These are phyloP conservation scores for Trichoderma guizhouense DNA, from an alignment of 2,329 filamentous ascomycete genomes.

Conservation along the genomic window DNA sequence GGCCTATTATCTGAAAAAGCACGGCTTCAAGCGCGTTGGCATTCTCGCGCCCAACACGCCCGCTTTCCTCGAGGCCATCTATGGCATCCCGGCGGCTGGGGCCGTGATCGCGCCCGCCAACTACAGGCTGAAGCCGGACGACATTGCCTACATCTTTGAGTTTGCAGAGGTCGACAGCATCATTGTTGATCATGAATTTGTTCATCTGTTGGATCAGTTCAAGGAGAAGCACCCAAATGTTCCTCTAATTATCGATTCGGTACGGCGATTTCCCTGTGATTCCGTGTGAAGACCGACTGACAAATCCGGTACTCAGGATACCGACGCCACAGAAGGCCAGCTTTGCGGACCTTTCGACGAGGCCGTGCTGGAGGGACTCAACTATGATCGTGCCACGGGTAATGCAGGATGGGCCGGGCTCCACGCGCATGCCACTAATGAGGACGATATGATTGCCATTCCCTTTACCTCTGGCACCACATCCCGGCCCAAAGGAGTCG, in stretches of 20 bases:
- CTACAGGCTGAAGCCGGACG: constrained; percentile 69
- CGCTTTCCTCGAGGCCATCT: constrained; percentile 87
- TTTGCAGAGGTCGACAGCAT: constrained; percentile 84
- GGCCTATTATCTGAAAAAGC: constrained; percentile 79
- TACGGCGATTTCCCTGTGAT: constrained; percentile 27
- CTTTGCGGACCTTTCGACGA: constrained; percentile 77
- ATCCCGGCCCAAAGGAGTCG: constrained; percentile 84
- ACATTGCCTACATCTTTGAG: constrained; percentile 86
- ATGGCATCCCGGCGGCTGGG: constrained; percentile 78
- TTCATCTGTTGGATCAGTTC: constrained; percentile 66
- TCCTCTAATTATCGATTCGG: constrained; percentile 70
- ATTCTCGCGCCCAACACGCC: constrained; percentile 91
- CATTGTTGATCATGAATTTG: constrained; percentile 80
- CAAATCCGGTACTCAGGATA: constrained; percentile 55
- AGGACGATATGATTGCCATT: constrained; percentile 79
- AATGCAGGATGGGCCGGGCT: constrained; percentile 73
- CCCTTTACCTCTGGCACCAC: constrained; percentile 95
- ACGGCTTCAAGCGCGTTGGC: constrained; percentile 72
- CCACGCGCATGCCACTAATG: constrained; percentile 65
- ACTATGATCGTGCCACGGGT: constrained; percentile 65
- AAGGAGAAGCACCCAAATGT: constrained; percentile 58
- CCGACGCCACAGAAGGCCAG: constrained; percentile 70
- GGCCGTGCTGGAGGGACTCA: constrained; percentile 75
- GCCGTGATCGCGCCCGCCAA: constrained; percentile 69
- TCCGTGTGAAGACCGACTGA: background rate